These are phyloP conservation scores for Xylariaceae sp. DNA, from an alignment of 2,329 filamentous ascomycete genomes.

Conservation along the genomic window DNA sequence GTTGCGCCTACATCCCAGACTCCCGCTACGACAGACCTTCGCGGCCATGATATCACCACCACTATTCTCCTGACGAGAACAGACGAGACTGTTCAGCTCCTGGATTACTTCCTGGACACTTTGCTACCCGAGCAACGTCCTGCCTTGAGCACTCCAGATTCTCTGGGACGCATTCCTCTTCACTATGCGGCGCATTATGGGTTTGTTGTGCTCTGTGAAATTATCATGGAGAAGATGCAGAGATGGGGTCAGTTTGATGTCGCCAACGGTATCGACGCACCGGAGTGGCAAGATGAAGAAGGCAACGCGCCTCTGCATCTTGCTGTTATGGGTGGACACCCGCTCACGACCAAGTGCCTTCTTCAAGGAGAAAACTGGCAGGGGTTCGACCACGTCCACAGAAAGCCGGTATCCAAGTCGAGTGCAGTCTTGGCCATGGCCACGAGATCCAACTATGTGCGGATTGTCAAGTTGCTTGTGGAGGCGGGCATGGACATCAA, in stretches of 20 bases:
- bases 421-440: constrained; percentile 86
- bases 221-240: constrained; percentile 85
- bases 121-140: constrained; percentile 65
- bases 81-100: constrained; percentile 72
- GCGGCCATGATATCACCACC: constrained; percentile 61
- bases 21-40: constrained; percentile 57
- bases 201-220: constrained; percentile 83
- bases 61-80: constrained; percentile 62
- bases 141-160: constrained; percentile 68
- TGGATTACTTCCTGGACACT: constrained; percentile 61
- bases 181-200: constrained; percentile 96
- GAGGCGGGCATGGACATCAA: constrained; percentile 91
- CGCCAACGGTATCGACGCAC: constrained; percentile 79
- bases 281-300: constrained; percentile 87
- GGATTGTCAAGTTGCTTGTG: constrained; percentile 83
- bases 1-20: constrained; percentile 72
- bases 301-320: constrained; percentile 89
- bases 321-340: constrained; percentile 87
- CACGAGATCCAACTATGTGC: constrained; percentile 79
- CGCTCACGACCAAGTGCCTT: constrained; percentile 77
- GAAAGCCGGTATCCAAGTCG: constrained; percentile 73
- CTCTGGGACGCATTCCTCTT: constrained; percentile 78
- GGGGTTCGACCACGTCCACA: constrained; percentile 60
- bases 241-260: constrained; percentile 85
- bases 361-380: constrained; percentile 78